Evolutionary conservation across 2,329 filamentous ascomycete genomes (phyloP), one percentile per base, ranked within the genome.

Genomic region (Trichoderma simmonsii): DNA sequence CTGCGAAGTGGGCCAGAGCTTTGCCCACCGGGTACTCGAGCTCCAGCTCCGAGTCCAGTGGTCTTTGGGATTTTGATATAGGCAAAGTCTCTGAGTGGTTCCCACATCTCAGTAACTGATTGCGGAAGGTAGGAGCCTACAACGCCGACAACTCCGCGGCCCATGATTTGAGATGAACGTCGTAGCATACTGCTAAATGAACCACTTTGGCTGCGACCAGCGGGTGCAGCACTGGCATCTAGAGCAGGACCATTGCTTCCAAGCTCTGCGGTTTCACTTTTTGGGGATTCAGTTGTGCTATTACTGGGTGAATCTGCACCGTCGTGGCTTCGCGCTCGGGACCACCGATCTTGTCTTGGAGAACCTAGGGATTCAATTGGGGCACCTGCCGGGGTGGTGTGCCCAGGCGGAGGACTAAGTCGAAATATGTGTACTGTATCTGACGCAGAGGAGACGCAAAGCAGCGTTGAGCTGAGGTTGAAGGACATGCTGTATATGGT

Each of bases 401-500:
- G 78, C 9, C 81, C 79, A 6, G 81, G 82, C 21, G 88, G 85
- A 67, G 82, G 85, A 67, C 85, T 85, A 24, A 99, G 86, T 70
- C 95, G 93, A 85, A 99, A 99, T 66, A 99, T 94, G 80, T 99
- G 96, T 11, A 99, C 92, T 0, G 96, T 99, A 78, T 99, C 96
- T 0, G 95, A 97, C 1, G 94, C 95, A 3, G 95, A 98, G 6
- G 96, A 98, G 54, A 99, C 95, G 78, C 95, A 98, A 43, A 99
- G 88, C 12, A 99, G 86, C 1, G 95, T 97, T 3, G 95, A 97
- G 72, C 93, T 94, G 64, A 94, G 91, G 81, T 99, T 99, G 84
- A 99, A 99, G 1, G 95, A 97, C 94, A 99, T 98, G 88, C 94
- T 97, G 83, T 95, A 98, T 76, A 99, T 99, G 54, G 93, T 92